phyloP scores from a whole-genome alignment of 176 grass and related monocot genomes.

The Elaeis guineensis region DNA sequence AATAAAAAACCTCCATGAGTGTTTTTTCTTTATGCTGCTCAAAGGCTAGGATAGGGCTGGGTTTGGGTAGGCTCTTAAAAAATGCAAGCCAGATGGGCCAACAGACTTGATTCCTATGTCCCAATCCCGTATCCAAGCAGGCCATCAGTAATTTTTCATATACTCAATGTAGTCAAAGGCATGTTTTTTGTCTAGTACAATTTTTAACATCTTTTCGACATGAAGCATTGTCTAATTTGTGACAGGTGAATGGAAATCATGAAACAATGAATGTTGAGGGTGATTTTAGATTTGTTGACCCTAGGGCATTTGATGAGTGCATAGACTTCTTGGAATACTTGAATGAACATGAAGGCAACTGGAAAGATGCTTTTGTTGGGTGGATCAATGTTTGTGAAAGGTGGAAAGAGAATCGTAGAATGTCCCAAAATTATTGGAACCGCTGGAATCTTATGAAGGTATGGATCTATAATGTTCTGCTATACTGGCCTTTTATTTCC shows the following conservation, averaged over 20 bases:
- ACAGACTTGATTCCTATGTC: too few species aligned
- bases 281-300: conserved; percentile 73
- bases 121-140: too few species aligned
- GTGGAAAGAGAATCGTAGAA: conserved; percentile 32
- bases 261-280: conserved; percentile 95
- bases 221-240: neutral
- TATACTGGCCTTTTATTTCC: too few species aligned
- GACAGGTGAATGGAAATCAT: conserved; percentile 83
- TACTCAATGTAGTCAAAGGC: too few species aligned
- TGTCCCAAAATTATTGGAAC: conserved; percentile 30
- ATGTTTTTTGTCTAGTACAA: too few species aligned
- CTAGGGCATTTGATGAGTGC: conserved; percentile 71
- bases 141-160: too few species aligned
- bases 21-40: too few species aligned
- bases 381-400: conserved; percentile 59
- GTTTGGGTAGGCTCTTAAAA: too few species aligned
- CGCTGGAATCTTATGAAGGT: conserved; percentile 77
- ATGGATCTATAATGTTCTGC: neutral
- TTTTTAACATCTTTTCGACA: too few species aligned
- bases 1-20: too few species aligned
- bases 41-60: too few species aligned
- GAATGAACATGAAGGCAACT: conserved; percentile 61
- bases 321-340: conserved; percentile 65
- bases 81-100: too few species aligned
- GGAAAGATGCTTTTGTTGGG: conserved; percentile 73